Conservation (phyloP, 2,329 filamentous ascomycete genomes). For the Aspergillus pseudotamarii region DNA sequence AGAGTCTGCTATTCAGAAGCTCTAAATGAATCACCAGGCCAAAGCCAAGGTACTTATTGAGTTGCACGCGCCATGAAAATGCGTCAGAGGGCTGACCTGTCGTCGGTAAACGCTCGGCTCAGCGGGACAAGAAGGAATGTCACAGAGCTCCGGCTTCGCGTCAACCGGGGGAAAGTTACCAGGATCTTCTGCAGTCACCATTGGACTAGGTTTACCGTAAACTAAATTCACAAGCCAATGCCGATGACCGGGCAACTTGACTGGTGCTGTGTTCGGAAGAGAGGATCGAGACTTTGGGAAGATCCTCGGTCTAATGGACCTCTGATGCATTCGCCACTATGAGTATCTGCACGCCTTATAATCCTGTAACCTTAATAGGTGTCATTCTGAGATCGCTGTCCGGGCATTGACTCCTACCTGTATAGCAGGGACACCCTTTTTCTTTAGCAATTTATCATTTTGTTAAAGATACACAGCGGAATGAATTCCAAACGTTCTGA, state of each 20-base stretch:
- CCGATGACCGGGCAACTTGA: conserved; percentile 31
- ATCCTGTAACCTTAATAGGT: background rate
- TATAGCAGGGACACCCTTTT: background rate
- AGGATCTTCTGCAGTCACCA: background rate
- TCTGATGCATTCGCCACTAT: conserved; percentile 11
- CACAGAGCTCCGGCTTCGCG: conserved; percentile 25
- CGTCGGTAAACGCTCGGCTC: conserved; percentile 45
- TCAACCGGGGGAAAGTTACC: conserved; percentile 18
- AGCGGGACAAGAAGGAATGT: conserved; percentile 35
- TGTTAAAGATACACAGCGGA: background rate
- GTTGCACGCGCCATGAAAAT: conserved; percentile 33
- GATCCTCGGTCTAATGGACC: conserved; percentile 45
- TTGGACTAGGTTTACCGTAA: conserved; percentile 14
- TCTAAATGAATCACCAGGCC: conserved; percentile 31
- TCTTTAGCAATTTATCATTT: background rate
- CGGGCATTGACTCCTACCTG: background rate
- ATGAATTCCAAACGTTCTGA: background rate
- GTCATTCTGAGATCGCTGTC: no score
- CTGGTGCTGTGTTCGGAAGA: conserved; percentile 35
- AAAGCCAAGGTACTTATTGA: conserved; percentile 35
- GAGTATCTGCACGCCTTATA: conserved; percentile 18
- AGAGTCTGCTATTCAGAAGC: background rate
- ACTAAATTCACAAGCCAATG: conserved; percentile 32
- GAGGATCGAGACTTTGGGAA: conserved; percentile 36
- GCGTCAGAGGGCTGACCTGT: conserved; percentile 27